Percentiles rank a stretch among this genome's conserved stretches.
Conservation (phyloP, 176 grass and related monocot species). For the Phoenix dactylifera region DNA sequence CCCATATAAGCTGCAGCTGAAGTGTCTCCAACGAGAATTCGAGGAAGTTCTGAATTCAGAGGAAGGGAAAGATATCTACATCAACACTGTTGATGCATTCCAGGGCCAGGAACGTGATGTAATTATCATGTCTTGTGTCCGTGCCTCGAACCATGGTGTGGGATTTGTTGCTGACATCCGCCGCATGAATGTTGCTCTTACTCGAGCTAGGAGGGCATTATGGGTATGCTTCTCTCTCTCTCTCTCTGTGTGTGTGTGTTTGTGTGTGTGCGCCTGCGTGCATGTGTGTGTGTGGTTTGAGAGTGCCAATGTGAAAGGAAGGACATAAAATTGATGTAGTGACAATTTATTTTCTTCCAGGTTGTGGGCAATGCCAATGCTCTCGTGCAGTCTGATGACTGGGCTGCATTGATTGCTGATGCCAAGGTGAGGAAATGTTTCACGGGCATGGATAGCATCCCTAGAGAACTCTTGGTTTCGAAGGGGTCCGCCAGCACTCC, state of each 20-base stretch:
- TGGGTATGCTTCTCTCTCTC: constrained; percentile 44
- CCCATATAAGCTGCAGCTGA: constrained; percentile 95
- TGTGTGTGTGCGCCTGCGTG: too few species aligned
- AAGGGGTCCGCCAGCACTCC: constrained; percentile 44
- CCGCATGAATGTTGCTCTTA: constrained; percentile 99
- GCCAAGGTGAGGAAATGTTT: constrained; percentile 92
- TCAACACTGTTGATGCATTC: constrained; percentile 99
- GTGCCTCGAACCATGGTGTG: constrained; percentile 90
- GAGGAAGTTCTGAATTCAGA: constrained; percentile 71
- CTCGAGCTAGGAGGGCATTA: constrained; percentile 81
- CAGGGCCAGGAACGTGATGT: constrained; percentile 98
- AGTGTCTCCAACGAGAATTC: constrained; percentile 93
- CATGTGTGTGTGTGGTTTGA: too few species aligned
- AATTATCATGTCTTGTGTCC: constrained; percentile 98
- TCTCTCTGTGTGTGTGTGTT: constrained; percentile 2
- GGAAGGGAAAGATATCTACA: constrained; percentile 98
- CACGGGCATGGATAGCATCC: constrained; percentile 71
- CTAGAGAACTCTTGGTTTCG: constrained; percentile 60
- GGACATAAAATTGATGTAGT: background rate
- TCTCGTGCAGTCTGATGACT: constrained; percentile 86
- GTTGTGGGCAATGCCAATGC: constrained; percentile 98
- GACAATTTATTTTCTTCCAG: constrained; percentile 34
- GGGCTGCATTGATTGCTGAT: constrained; percentile 78
- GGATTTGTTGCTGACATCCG: constrained; percentile 99
- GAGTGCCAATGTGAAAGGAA: too few species aligned